A percentile compares a stretch with the other conserved stretches of the same genome.
These are phyloP conservation scores for Reutealis trisperma DNA, from an alignment of 345 rosid genomes.

Conservation along the genomic window DNA sequence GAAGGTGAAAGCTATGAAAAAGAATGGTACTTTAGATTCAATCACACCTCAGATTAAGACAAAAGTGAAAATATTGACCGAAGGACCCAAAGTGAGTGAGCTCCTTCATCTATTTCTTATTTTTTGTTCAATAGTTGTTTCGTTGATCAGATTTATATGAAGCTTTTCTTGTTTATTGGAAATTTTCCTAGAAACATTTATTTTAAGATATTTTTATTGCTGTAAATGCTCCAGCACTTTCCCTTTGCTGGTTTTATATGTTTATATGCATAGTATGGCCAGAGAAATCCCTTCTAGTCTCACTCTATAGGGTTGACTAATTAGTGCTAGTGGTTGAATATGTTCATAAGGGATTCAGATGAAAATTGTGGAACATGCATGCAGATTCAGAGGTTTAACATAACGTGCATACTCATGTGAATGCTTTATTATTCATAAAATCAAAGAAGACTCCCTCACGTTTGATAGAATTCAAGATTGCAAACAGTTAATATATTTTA, in stretches of 20 bases:
- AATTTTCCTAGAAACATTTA: neutral
- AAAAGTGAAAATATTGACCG: constrained; percentile 79
- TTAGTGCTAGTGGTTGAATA: neutral
- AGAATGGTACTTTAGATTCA: constrained; percentile 27
- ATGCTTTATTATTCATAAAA: too few relatives aligned
- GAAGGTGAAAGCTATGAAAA: constrained; percentile 60
- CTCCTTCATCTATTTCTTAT: neutral
- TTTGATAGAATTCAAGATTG: too few relatives aligned
- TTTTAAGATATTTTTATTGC: neutral
- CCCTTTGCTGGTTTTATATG: neutral
- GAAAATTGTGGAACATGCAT: neutral
- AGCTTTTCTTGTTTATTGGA: neutral
- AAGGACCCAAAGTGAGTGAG: constrained; percentile 63
- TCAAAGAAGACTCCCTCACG: neutral
- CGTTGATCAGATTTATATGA: neutral
- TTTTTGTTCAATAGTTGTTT: neutral
- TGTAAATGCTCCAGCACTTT: neutral
- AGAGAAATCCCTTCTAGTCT: neutral
- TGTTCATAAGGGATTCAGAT: too few relatives aligned
- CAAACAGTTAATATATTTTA: too few relatives aligned
- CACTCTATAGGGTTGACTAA: neutral
- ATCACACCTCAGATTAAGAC: constrained; percentile 37
- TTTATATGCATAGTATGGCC: neutral
- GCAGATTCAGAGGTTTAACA: neutral
- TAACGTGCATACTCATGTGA: neutral